These are phyloP conservation scores for Arabis alpina DNA, from an alignment of 345 rosid genomes.

Conservation along the genomic window DNA sequence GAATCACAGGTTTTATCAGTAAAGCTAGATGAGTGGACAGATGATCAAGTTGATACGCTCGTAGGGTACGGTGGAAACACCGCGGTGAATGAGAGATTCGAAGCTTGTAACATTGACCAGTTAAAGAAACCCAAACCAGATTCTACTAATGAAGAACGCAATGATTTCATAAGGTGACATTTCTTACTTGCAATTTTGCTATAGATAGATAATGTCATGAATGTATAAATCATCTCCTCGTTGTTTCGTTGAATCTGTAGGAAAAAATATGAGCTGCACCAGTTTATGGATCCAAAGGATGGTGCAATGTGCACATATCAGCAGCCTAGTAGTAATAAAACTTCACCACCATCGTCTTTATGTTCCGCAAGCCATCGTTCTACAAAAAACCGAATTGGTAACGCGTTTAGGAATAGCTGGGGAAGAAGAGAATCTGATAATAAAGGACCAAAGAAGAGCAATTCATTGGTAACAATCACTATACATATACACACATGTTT, in stretches of 20 bases:
- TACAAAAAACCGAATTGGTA: slow-evolving; percentile 68
- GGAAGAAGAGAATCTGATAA: slow-evolving; percentile 72
- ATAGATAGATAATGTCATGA: neutral
- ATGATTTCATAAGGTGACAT: slow-evolving; percentile 76
- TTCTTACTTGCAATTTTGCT: neutral
- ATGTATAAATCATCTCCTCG: neutral
- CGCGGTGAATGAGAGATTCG: slow-evolving; percentile 70
- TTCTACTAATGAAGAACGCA: slow-evolving; percentile 76
- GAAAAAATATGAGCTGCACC: slow-evolving; percentile 81
- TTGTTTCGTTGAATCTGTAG: slow-evolving; percentile 48
- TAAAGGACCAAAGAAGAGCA: slow-evolving; percentile 69
- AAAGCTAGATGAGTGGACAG: slow-evolving; percentile 96
- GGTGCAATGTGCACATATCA: slow-evolving; percentile 49
- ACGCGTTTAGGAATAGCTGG: slow-evolving; percentile 90
- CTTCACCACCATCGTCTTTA: slow-evolving; percentile 45
- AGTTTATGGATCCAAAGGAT: slow-evolving; percentile 58
- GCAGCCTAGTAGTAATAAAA: slow-evolving; percentile 26
- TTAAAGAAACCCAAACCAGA: slow-evolving; percentile 74
- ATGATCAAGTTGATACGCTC: slow-evolving; percentile 75
- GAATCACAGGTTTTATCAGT: slow-evolving; percentile 75
- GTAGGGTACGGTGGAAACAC: slow-evolving; percentile 75
- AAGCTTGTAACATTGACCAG: slow-evolving; percentile 69
- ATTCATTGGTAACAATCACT: slow-evolving; percentile 58
- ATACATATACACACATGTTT: neutral
- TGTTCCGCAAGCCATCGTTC: slow-evolving; percentile 42